Evolutionary conservation across 345 rosid species (phyloP), one percentile per base, ranked within the genome.

Genomic region (Aethionema arabicum): DNA sequence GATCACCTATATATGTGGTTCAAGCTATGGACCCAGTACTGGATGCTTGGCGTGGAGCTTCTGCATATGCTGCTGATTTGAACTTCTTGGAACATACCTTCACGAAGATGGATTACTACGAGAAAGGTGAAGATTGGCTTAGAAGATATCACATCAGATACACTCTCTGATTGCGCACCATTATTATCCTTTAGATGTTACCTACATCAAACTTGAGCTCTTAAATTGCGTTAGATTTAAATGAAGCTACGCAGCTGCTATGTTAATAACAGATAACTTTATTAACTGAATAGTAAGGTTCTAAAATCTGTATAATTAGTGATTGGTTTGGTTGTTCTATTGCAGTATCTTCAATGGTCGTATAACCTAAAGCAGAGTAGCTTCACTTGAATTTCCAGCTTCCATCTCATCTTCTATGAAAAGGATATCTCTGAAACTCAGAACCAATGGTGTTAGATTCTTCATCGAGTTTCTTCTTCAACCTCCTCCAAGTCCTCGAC

Each of bases 11-110:
- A 48, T 70, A 68, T 38, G 83, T 89, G 10, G 78, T 81, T 54
- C 72, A 78, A 75, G 95, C 95, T 52, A 65, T 79, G 48, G 84
- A 92, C 70, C 96, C 97, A 0, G 80, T 87, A 56, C 87, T 85
- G 32, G 99, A 93, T 65, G 99, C 97, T 0, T 90, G 99, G 97
- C 90, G 95, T 7, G 99, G 99, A 15, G 99, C 99, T n/a, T 76
- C 96, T 62, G 45, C 56, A 0, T 85, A 79, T 67, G 97, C 99
- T 38, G 59, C 95, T 52, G 60, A 72, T 15, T 15, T 60, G 58
- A 79, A 67, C 38, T 93, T 90, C 72, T 79, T 79, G 2, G 47
- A 68, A 45, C 96, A 85, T 66, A 80, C 91, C 0, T 80, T 90
- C 71, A 81, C 73, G 12, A 83, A 75, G 68, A 66, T 57, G 75